These are phyloP conservation scores for Hibiscus syriacus DNA, from an alignment of 345 rosid species.

Conservation along the genomic window DNA sequence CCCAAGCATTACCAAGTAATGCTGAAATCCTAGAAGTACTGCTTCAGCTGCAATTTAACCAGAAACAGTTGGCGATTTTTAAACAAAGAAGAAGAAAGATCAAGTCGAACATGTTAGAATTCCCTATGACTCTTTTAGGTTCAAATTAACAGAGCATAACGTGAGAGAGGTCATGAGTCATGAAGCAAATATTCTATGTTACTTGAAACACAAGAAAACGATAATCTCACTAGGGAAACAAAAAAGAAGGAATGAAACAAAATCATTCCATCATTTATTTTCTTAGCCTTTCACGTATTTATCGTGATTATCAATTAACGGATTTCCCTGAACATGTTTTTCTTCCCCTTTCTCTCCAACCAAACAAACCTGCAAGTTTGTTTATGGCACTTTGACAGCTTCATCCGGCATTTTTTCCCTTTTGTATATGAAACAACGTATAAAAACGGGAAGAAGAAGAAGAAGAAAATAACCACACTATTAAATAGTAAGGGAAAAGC, in stretches of 20 bases:
- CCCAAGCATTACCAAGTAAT: slow-evolving; percentile 88
- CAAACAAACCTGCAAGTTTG: slow-evolving; percentile 2
- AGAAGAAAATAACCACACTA: too few species aligned
- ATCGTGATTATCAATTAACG: background rate
- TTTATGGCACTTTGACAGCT: too few species aligned
- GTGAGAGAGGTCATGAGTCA: background rate
- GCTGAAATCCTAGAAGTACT: slow-evolving; percentile 68
- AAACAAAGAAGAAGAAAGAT: background rate
- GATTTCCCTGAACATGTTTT: background rate
- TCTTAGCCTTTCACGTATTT: background rate
- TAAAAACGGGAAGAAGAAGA: background rate
- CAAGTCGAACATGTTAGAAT: background rate
- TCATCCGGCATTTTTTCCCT: too few species aligned
- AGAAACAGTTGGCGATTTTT: background rate
- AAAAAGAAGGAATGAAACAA: background rate
- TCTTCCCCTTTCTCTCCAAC: background rate
- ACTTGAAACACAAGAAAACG: slow-evolving; percentile 9
- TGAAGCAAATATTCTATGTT: background rate
- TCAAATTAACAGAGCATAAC: background rate
- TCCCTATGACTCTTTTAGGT: background rate
- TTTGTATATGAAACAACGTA: background rate
- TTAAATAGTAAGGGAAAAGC: too few species aligned
- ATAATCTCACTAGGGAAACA: background rate
- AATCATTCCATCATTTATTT: too few species aligned
- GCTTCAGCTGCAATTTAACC: slow-evolving; percentile 56